Evolutionary conservation across 345 rosid genomes (phyloP), one percentile per base, ranked within the genome.

Genomic region (Punica granatum): DNA sequence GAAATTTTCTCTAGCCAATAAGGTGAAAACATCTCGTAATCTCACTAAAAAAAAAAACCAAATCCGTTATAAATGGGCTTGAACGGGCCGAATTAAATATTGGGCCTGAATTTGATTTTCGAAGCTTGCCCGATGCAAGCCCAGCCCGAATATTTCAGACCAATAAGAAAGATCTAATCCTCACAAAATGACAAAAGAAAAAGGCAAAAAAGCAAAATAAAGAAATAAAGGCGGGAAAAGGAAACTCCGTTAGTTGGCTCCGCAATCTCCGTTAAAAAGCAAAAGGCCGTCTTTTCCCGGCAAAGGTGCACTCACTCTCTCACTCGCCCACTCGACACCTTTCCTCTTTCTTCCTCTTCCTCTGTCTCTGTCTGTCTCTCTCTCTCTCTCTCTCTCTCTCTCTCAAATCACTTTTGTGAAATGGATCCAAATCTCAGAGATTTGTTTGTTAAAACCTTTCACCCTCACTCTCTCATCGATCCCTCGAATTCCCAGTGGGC

Each of bases 221-320:
- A 66, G 34, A 59, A 33, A 15, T 1, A 59, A 59, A 59, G 21
- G 7, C 2, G 25, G n/a, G 25, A 59, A 59, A 59, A 5, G 9
- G 21, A 59, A 30, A 33, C 7, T 26, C 67, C 35, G 67, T 32
- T 8, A 31, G 31, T 28, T 28, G 26, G 6, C 34, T 16, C 67
- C 67, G 56, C 56, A 44, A 65, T 65, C 67, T 18, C 54, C 67
- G 67, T 44, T 26, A 18, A 7, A 43, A 48, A 48, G 53, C 53
- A 48, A 48, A 18, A 48, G 23, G 23, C 53, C 23, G 23, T 48
- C 4, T 48, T 18, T 26, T 25, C 26, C 25, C 34, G 7, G 13
- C 56, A 37, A 37, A 37, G 41, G 5, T 4, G 41, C 5, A 37
- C n/a, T n/a, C n/a, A n/a, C n/a, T n/a, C n/a, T n/a, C n/a, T n/a